These are phyloP conservation scores for Monosporozyma servazzii DNA, from an alignment of 805 yeast species.

Conservation along the genomic window DNA sequence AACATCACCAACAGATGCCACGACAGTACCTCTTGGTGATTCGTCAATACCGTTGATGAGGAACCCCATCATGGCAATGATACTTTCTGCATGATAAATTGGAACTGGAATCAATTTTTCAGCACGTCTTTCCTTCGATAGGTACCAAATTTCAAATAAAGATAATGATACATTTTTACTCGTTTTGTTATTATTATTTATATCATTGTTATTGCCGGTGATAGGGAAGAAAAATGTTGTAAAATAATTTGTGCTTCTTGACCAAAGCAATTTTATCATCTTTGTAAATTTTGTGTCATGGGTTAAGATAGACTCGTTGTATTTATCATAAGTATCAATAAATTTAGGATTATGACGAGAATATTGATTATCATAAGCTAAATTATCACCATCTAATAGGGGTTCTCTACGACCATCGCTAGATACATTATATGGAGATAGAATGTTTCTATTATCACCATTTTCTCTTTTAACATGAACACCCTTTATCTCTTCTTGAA, in stretches of 20 bases:
- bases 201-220: neutral
- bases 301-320: conserved; percentile 20
- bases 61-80: conserved; percentile 47
- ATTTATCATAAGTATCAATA: conserved; percentile 10
- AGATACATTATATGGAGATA: conserved; percentile 15
- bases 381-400: conserved; percentile 15
- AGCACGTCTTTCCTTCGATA: conserved; percentile 40
- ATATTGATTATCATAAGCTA: conserved; percentile 5
- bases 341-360: conserved; percentile 3
- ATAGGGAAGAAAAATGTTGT: conserved; percentile 3
- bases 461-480: neutral
- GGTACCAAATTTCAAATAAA: conserved; percentile 21
- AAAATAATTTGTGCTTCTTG: neutral
- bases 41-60: conserved; percentile 48
- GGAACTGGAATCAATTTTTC: conserved; percentile 54
- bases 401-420: neutral
- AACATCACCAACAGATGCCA: conserved; percentile 48
- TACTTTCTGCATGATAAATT: conserved; percentile 55
- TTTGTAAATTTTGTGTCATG: conserved; percentile 19
- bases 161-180: conserved; percentile 7
- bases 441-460: neutral
- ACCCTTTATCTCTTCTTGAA: neutral
- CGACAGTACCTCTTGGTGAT: conserved; percentile 48
- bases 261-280: conserved; percentile 8
- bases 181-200: neutral